Evolutionary conservation across 179 eudicot genomes (phyloP), one percentile per base, ranked within the genome.

Genomic region (Actinidia polygama): DNA sequence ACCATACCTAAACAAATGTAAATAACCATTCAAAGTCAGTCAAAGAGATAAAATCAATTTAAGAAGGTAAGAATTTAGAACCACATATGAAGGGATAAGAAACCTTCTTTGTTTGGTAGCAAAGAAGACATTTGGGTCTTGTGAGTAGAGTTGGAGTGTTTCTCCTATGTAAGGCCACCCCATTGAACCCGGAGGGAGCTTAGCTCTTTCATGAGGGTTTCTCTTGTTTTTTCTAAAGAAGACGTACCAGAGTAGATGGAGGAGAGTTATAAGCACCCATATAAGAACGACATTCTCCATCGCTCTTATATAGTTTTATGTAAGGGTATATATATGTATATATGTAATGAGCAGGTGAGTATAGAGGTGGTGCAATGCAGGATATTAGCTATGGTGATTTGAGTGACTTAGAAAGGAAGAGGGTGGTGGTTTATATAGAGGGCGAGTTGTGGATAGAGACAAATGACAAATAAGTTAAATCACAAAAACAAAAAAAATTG

Each of bases 151-250:
- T 77, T 89, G 90, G 67, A 88, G 87, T 36, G 95, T 92, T 73
- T 92, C 93, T 40, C 93, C 95, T 6, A 92, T 73, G 79, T 82
- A 92, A 77, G 93, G 95, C 91, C 87, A 92, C 49, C 93, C 95
- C 91, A 92, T 79, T 73, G 95, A 87, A 18, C 95, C 95, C 3
- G 95, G 92, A 55, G 95, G 93, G 53, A 92, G 95, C 73, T 86
- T 81, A 15, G 61, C 7, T 67, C 57, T 82, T 49, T 59, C 77
- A 21, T 72, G 50, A 23, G 83, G 69, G n/a, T 77, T 63, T 72
- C 51, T 81, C 68, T 47, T 89, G 21, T 81, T 83, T 24, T 16
- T 82, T 82, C 79, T 62, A 5, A 79, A 57, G 47, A 73, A 80
- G 69, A 83, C 57, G 80, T 26, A 64, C n/a, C 75, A 78, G n/a